These are phyloP conservation scores for Melanogaster broomeanus DNA, from an alignment of 768 basidiomycete species.

Conservation along the genomic window DNA sequence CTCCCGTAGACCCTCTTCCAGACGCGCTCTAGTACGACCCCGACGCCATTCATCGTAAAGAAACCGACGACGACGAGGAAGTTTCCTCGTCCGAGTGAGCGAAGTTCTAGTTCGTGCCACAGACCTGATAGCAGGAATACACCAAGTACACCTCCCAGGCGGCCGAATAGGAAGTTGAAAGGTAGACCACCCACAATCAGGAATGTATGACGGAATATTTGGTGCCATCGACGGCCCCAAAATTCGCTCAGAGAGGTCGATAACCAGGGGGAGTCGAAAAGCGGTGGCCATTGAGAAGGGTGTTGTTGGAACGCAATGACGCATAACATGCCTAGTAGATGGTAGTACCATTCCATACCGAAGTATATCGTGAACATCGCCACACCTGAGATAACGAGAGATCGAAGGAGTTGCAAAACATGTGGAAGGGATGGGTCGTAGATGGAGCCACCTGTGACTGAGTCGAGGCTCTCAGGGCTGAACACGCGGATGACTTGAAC, in stretches of 20 bases:
- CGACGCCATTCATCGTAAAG: too few species aligned
- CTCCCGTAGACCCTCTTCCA: too few species aligned
- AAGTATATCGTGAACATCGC: slow-evolving; percentile 46
- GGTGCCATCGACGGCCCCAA: too few species aligned
- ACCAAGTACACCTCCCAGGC: slow-evolving; percentile 54
- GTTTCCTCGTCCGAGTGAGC: slow-evolving; percentile 56
- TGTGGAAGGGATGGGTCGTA: slow-evolving; percentile 34
- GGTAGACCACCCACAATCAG: too few species aligned
- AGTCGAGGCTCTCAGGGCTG: slow-evolving; percentile 40
- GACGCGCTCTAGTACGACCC: too few species aligned
- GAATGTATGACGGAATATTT: too few species aligned
- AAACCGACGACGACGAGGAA: slow-evolving; percentile 45
- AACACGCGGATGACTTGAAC: slow-evolving; percentile 23
- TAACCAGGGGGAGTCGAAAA: too few species aligned
- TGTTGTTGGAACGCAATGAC: too few species aligned
- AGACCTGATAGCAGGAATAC: slow-evolving; percentile 60
- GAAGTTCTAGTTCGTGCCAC: slow-evolving; percentile 56
- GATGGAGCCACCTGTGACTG: slow-evolving; percentile 36
- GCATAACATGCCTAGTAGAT: slow-evolving; percentile 42
- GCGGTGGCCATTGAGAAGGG: too few species aligned
- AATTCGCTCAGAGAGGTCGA: too few species aligned
- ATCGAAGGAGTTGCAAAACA: slow-evolving; percentile 36
- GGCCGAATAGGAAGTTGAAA: too few species aligned
- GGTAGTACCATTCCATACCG: slow-evolving; percentile 45
- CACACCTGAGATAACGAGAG: slow-evolving; percentile 44